Evolutionary conservation across 768 basidiomycete species (phyloP).

Genomic region (Hebeloma cylindrosporum): DNA sequence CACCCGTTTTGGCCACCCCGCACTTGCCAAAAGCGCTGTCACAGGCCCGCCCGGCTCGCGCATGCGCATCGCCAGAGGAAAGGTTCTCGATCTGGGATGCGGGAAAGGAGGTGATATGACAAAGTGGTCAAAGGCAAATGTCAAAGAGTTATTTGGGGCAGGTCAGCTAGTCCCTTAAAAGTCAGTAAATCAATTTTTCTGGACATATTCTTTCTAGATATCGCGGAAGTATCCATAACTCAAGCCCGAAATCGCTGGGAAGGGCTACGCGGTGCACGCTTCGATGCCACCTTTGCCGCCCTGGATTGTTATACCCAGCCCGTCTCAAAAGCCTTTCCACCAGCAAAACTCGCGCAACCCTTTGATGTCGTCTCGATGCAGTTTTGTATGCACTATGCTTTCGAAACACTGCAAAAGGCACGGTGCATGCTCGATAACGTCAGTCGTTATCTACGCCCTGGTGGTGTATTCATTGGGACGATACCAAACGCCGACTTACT

Average conservation of each 20-base stretch:
- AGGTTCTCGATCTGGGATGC: constrained; percentile 94
- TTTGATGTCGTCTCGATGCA: constrained; percentile 99
- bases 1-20: constrained; percentile 81
- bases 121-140: constrained; percentile 90
- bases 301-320: constrained; percentile 86
- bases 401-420: constrained; percentile 85
- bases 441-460: constrained; percentile 69
- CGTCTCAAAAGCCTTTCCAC: constrained; percentile 67
- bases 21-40: constrained; percentile 43
- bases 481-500: constrained; percentile 87
- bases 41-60: constrained; percentile 29
- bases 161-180: constrained; percentile 45
- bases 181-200: constrained; percentile 1
- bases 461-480: constrained; percentile 96
- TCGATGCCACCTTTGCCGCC: constrained; percentile 79
- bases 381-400: constrained; percentile 99
- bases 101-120: constrained; percentile 98
- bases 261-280: constrained; percentile 49
- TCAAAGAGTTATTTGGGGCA: constrained; percentile 76
- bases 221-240: constrained; percentile 83
- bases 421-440: constrained; percentile 94
- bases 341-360: constrained; percentile 56
- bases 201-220: constrained; percentile 51
- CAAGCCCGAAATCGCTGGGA: constrained; percentile 83
- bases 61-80: constrained; percentile 49